A percentile compares a stretch with the other conserved stretches of the same genome.
Evolutionary conservation across 331 rosid species (phyloP).

Genomic region (Stylosanthes scabra): DNA sequence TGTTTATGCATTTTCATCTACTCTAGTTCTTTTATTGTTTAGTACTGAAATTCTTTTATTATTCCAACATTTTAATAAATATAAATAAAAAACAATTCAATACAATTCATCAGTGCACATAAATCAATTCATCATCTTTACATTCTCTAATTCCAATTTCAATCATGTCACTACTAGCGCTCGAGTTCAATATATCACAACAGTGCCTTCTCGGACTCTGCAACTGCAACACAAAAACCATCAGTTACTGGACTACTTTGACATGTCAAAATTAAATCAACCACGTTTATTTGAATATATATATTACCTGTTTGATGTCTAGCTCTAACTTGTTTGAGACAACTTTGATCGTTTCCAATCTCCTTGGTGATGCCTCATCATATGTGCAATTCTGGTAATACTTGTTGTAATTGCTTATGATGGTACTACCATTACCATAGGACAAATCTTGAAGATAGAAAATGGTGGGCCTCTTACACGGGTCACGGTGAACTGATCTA

Average conservation of each 20-base stretch:
- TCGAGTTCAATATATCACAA: conserved; percentile 66
- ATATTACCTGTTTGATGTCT: conserved; percentile 61
- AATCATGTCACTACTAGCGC: conserved; percentile 44
- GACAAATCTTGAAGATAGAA: conserved; percentile 62
- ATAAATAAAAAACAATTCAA: too few species aligned
- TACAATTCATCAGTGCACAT: conserved; percentile 48
- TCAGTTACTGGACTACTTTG: not conserved
- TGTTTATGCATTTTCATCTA: too few species aligned
- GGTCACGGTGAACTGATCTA: conserved; percentile 49
- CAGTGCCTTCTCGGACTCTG: conserved; percentile 85
- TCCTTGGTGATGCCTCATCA: conserved; percentile 44
- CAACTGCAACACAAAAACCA: conserved; percentile 55
- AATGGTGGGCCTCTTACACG: conserved; percentile 64
- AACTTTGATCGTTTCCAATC: conserved; percentile 61
- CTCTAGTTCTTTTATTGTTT: too few species aligned
- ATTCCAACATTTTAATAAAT: too few species aligned
- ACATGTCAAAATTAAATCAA: too few species aligned
- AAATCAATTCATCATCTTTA: conserved; percentile 67
- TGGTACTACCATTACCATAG: conserved; percentile 45
- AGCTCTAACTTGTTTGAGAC: conserved; percentile 61
- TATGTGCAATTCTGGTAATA: conserved; percentile 55
- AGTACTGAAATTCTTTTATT: too few species aligned
- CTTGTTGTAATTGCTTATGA: conserved; percentile 53
- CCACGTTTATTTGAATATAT: too few species aligned
- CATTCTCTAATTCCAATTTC: conserved; percentile 81